Base-by-base conservation (phyloP, 139 green algal genomes). In the Tetradesmus obliquus region DNA sequence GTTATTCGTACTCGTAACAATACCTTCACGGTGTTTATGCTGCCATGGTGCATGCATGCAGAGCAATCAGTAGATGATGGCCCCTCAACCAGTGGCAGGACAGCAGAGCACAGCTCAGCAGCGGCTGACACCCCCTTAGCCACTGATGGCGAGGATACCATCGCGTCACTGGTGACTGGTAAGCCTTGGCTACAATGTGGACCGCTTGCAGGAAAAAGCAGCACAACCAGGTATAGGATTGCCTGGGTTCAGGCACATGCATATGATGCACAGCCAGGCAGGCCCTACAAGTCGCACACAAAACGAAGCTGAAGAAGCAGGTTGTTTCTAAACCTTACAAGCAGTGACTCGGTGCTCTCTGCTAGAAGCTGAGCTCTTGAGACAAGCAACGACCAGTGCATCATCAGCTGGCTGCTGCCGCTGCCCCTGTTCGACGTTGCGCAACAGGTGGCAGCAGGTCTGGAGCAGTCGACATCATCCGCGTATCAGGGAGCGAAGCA, bases 391-490 rank as follows among this genome's bases (percentile, higher is more conserved):
- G 51, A 82, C 10, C n/a, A 24, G 20, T 19, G 22, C 6, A 69
- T 15, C 9, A 60, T 19, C 3, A 13, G 17, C 66, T n/a, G n/a
- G 15, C 66, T 76, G 66, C 2, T 6, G 3, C 66, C 3, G 15
- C 17, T 76, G 66, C 0, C 15, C 45, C 4, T 17, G 45, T 3
- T 19, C 7, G 1, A 2, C 55, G 4, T 24, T 45, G 32, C 32
- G 32, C 32, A 45, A 20, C 90, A 96, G 94, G 94, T 62, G 84
- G 90, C 72, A 87, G 87, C 60, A 60, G 92, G 45, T 93, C 96
- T 55, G 97, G 97, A 9, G 94, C 96, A 5, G 98, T 99, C 0
- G 95, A 96, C n/a, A 98, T 99, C 90, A 97, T 99, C 72, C 96
- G 98, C 5, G 3, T 99, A 4, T 98, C 96, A 62, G 98, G 98